These are phyloP conservation scores for Trichosporon sp. DNA, from an alignment of 1,284 basidiomycete species.

Conservation along the genomic window DNA sequence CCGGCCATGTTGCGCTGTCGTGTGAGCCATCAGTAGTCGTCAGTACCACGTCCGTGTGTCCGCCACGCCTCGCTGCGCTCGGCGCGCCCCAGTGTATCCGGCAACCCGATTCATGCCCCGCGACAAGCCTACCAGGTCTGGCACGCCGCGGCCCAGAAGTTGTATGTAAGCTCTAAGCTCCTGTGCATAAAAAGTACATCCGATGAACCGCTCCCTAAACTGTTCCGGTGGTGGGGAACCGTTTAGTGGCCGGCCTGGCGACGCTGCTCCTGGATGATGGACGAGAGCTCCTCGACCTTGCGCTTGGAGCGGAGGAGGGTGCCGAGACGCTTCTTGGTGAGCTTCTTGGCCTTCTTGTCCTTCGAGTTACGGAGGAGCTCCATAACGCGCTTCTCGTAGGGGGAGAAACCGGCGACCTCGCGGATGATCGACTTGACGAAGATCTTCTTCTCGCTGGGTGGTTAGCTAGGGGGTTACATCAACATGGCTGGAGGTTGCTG, in stretches of 20 bases:
- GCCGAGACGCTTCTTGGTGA: constrained; percentile 97
- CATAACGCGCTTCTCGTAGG: constrained; percentile 98
- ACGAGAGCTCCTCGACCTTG: constrained; percentile 92
- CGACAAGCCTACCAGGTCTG: too few relatives aligned
- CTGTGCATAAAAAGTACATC: constrained; percentile 20
- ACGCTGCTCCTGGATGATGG: constrained; percentile 72
- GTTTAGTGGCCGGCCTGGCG: constrained; percentile 58
- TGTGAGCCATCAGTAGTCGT: too few relatives aligned
- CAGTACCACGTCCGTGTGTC: too few relatives aligned
- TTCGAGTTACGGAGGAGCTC: constrained; percentile 99
- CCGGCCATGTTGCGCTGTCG: too few relatives aligned
- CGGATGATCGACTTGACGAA: constrained; percentile 89
- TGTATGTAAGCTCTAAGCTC: constrained; percentile 9
- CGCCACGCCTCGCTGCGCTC: too few relatives aligned
- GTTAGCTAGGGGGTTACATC: constrained; percentile 6
- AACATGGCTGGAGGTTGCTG: neutral
- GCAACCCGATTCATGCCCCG: neutral
- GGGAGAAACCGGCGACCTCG: constrained; percentile 96
- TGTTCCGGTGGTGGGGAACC: neutral
- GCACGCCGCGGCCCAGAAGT: neutral
- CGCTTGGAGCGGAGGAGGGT: constrained; percentile 94
- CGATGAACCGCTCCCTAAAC: neutral
- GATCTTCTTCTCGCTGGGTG: constrained; percentile 67
- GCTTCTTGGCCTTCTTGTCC: constrained; percentile 98
- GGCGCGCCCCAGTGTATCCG: neutral